Percentiles rank a stretch among this genome's conserved stretches.
Conservation (phyloP, 2,329 filamentous ascomycete genomes). For the Aspergillus chevalieri region DNA sequence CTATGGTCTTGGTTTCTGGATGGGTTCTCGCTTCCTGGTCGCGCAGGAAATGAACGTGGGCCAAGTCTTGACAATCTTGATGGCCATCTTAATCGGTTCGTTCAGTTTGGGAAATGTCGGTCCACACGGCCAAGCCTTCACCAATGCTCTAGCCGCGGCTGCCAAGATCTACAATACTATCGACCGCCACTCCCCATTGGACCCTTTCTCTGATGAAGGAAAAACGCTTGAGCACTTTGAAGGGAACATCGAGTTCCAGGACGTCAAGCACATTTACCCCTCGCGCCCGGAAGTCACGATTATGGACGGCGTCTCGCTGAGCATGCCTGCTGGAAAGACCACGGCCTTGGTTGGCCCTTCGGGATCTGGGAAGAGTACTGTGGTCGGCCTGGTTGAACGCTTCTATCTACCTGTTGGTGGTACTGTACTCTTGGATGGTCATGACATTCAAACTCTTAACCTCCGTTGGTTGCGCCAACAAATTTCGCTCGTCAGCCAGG, state of each 20-base stretch:
- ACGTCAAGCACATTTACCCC: conserved; percentile 90
- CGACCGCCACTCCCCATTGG: conserved; percentile 76
- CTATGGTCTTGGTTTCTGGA: conserved; percentile 84
- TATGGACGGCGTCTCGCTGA: conserved; percentile 74
- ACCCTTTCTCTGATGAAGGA: conserved; percentile 67
- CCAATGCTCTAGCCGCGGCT: conserved; percentile 73
- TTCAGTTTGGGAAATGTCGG: conserved; percentile 85
- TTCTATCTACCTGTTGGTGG: conserved; percentile 90
- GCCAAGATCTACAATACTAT: conserved; percentile 93
- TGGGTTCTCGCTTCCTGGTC: conserved; percentile 70
- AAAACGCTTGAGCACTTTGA: conserved; percentile 64
- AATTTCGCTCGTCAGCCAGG: conserved; percentile 86
- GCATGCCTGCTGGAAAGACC: conserved; percentile 81
- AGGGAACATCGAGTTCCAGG: conserved; percentile 72
- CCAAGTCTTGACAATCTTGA: conserved; percentile 73
- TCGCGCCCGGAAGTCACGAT: conserved; percentile 85
- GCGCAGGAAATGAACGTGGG: conserved; percentile 58
- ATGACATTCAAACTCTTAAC: conserved; percentile 74
- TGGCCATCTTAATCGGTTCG: conserved; percentile 87
- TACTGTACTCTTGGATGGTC: conserved; percentile 71
- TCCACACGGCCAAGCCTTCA: conserved; percentile 81
- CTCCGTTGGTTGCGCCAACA: conserved; percentile 87
- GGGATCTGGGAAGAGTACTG: conserved; percentile 89
- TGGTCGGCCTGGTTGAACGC: conserved; percentile 85
- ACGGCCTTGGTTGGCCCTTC: conserved; percentile 92